Percentiles rank a stretch among this genome's conserved stretches.
Evolutionary conservation across 345 rosid species (phyloP).

Genomic region (Streptanthus diversifolius): DNA sequence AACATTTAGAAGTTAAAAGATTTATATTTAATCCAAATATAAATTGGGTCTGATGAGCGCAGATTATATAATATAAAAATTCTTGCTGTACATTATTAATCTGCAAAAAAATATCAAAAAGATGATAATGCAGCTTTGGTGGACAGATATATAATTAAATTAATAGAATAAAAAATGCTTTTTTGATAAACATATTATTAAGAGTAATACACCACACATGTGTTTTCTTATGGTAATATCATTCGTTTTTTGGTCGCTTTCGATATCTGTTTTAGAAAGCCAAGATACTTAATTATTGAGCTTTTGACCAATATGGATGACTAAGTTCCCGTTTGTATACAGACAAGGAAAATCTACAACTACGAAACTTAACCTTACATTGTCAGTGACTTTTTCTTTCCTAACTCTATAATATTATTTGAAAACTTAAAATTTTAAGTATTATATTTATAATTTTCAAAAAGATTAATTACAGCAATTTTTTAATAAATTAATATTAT

Average conservation of each 20-base stretch:
- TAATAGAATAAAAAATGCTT: not conserved
- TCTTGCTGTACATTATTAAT: not conserved
- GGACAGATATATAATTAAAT: not conserved
- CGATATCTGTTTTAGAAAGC: not conserved
- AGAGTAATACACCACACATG: not conserved
- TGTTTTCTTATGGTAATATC: not conserved
- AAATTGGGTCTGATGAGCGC: not conserved
- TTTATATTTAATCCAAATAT: not conserved
- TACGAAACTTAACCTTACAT: not conserved
- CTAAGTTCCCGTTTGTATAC: not conserved
- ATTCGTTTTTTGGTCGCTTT: not conserved
- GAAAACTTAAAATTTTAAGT: too few relatives aligned
- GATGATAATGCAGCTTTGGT: not conserved
- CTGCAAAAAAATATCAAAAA: not conserved
- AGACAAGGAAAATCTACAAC: conserved; percentile 2
- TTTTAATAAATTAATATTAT: too few relatives aligned
- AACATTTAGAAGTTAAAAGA: not conserved
- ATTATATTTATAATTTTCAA: too few relatives aligned
- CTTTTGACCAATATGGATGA: not conserved
- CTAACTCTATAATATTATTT: too few relatives aligned
- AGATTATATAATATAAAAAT: not conserved
- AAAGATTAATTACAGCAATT: too few relatives aligned
- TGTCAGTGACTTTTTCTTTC: too few relatives aligned
- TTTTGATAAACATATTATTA: not conserved
- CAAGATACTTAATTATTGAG: not conserved